Percentiles rank a stretch among this genome's conserved stretches.
Evolutionary conservation across 2,329 filamentous ascomycete genomes (phyloP).

Genomic region (Orbilia quercus): DNA sequence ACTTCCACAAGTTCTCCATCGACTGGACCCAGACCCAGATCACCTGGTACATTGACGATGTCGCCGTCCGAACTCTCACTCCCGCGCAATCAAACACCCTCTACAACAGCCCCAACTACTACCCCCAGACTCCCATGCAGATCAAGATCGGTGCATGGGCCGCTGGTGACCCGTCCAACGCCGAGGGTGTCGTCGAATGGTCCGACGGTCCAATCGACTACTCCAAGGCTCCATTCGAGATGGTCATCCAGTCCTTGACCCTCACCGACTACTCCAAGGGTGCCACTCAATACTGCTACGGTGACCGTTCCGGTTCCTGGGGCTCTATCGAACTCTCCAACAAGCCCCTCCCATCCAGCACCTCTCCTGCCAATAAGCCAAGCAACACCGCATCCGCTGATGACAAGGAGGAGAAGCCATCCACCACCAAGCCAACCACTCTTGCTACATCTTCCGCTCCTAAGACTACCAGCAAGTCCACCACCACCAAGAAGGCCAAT

Average conservation of each 20-base stretch:
- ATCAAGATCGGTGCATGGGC: constrained; percentile 93
- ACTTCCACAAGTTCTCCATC: constrained; percentile 86
- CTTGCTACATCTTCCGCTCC: constrained; percentile 14
- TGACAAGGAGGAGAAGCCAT: constrained; percentile 11
- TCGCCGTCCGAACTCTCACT: constrained; percentile 79
- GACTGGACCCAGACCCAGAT: constrained; percentile 91
- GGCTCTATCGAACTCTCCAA: constrained; percentile 74
- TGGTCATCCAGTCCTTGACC: constrained; percentile 80
- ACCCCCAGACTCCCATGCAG: constrained; percentile 95
- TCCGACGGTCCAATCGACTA: constrained; percentile 88
- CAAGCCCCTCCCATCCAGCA: constrained; percentile 15
- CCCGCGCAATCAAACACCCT: constrained; percentile 68
- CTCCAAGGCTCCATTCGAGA: constrained; percentile 81
- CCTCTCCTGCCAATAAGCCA: constrained; percentile 17
- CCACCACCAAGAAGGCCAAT: constrained; percentile 30
- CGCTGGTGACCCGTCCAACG: constrained; percentile 84
- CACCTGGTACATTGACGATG: constrained; percentile 84
- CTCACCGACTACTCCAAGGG: constrained; percentile 95
- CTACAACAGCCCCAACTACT: constrained; percentile 64
- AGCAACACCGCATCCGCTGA: too few species aligned
- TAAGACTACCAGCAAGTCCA: constrained; percentile 31
- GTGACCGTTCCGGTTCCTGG: constrained; percentile 79
- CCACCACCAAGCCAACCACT: constrained; percentile 26
- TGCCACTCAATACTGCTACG: constrained; percentile 81
- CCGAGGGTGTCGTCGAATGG: constrained; percentile 77